A percentile compares a stretch with the other conserved stretches of the same genome.
These are phyloP conservation scores for Candolleomyces aberdarensis DNA, from an alignment of 768 basidiomycete genomes.

Conservation along the genomic window DNA sequence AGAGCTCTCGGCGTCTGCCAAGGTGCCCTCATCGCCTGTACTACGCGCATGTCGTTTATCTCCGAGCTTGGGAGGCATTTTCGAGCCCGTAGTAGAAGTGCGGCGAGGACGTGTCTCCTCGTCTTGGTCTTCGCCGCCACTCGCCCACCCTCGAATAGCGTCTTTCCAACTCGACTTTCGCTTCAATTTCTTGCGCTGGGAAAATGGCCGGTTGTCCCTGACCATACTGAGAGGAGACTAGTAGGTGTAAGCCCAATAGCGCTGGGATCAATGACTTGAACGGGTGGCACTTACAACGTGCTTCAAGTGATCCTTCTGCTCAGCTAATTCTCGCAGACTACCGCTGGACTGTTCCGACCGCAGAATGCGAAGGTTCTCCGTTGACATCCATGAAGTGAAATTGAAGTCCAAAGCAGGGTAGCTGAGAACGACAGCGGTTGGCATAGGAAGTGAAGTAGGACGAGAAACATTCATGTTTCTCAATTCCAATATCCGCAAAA, in stretches of 20 bases:
- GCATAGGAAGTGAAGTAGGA: conserved; percentile 54
- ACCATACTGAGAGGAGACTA: conserved; percentile 90
- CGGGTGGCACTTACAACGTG: conserved; percentile 49
- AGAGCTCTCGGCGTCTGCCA: conserved; percentile 56
- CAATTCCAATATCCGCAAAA: conserved; percentile 81
- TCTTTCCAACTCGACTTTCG: conserved; percentile 61
- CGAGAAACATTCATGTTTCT: conserved; percentile 34
- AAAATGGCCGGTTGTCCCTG: conserved; percentile 52
- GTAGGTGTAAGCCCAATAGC: conserved; percentile 2
- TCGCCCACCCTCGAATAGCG: conserved; percentile 46
- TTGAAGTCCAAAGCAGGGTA: conserved; percentile 97
- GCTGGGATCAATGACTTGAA: not conserved
- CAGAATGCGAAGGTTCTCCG: conserved; percentile 76
- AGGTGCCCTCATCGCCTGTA: conserved; percentile 41
- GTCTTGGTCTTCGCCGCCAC: conserved; percentile 33
- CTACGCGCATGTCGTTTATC: conserved; percentile 10
- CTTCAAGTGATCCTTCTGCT: conserved; percentile 85
- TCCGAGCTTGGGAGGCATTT: conserved; percentile 21
- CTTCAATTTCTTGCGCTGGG: conserved; percentile 44
- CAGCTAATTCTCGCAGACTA: conserved; percentile 62
- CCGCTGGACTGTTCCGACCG: conserved; percentile 85
- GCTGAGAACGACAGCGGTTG: conserved; percentile 80
- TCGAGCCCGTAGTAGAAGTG: conserved; percentile 23
- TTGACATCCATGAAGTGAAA: conserved; percentile 96
- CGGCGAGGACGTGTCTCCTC: conserved; percentile 13